Evolutionary conservation across 2,329 filamentous ascomycete species (phyloP).

Genomic region (Aspergillus sergii): DNA sequence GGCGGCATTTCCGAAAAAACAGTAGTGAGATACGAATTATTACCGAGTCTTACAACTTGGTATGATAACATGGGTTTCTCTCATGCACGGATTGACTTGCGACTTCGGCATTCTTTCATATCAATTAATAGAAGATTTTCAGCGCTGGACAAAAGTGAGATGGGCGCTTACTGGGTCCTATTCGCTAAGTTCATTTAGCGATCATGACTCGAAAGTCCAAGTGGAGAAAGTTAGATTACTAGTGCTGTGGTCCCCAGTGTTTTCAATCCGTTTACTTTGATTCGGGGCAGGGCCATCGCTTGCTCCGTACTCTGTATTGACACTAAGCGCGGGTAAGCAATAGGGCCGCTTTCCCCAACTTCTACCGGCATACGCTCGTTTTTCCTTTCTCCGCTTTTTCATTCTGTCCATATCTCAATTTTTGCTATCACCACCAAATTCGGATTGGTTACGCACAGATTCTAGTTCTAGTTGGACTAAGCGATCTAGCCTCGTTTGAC

Average conservation of each 20-base stretch:
- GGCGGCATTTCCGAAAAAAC: neutral
- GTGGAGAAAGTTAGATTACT: neutral
- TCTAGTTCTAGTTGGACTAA: neutral
- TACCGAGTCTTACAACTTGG: neutral
- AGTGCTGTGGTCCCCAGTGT: neutral
- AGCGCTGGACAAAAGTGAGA: neutral
- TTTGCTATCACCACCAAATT: conserved; percentile 4
- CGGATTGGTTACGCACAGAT: neutral
- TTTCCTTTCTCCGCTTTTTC: conserved; percentile 25
- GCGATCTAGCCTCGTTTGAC: neutral
- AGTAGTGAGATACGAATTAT: neutral
- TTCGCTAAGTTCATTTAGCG: neutral
- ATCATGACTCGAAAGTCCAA: neutral
- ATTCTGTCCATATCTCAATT: conserved; percentile 8
- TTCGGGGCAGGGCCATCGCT: neutral
- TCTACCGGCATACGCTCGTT: conserved; percentile 8
- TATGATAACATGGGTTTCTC: neutral
- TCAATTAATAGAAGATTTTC: neutral
- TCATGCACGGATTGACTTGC: neutral
- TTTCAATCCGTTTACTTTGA: conserved; percentile 1
- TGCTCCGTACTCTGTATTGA: neutral
- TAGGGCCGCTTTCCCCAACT: conserved; percentile 19
- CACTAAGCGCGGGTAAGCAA: conserved; percentile 20
- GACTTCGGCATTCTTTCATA: neutral
- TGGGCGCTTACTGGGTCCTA: neutral